phyloP scores from a whole-genome alignment of 2,329 filamentous ascomycete genomes.

The Penicillium sp. region DNA sequence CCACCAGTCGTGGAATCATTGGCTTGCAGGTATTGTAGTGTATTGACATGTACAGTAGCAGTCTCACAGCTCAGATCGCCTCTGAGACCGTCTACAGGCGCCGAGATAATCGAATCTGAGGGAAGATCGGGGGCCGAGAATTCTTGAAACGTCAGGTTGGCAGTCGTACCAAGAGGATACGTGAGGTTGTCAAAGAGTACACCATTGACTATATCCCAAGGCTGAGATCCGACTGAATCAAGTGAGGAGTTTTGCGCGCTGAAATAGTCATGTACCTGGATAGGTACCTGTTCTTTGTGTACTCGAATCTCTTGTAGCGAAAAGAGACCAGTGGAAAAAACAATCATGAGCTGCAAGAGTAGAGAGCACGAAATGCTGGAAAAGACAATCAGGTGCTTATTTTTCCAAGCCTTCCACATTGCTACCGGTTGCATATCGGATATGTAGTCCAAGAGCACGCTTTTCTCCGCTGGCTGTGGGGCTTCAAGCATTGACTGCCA shows the following conservation, averaged over 20 bases:
- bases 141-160: constrained; percentile 10
- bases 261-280: constrained; percentile 4
- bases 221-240: background rate
- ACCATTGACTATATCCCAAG: constrained; percentile 16
- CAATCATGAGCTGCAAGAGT: constrained; percentile 15
- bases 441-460: constrained; percentile 14
- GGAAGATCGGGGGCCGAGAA: constrained; percentile 8
- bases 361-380: constrained; percentile 4
- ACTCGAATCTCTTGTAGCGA: constrained; percentile 8
- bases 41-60: too few relatives aligned
- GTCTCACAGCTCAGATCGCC: constrained; percentile 14
- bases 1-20: too few relatives aligned
- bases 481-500: constrained; percentile 15
- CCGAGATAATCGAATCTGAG: constrained; percentile 3
- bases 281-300: background rate
- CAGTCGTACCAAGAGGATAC: constrained; percentile 12
- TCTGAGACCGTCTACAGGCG: constrained; percentile 1
- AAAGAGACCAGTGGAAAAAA: constrained; percentile 21
- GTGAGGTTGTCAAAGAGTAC: constrained; percentile 14
- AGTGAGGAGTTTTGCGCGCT: background rate
- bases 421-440: constrained; percentile 17
- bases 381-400: constrained; percentile 14
- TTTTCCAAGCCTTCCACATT: constrained; percentile 9
- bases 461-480: constrained; percentile 11
- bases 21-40: too few relatives aligned